Evolutionary conservation across 129 eudicot genomes (phyloP).

Genomic region (Sambucus nigra): DNA sequence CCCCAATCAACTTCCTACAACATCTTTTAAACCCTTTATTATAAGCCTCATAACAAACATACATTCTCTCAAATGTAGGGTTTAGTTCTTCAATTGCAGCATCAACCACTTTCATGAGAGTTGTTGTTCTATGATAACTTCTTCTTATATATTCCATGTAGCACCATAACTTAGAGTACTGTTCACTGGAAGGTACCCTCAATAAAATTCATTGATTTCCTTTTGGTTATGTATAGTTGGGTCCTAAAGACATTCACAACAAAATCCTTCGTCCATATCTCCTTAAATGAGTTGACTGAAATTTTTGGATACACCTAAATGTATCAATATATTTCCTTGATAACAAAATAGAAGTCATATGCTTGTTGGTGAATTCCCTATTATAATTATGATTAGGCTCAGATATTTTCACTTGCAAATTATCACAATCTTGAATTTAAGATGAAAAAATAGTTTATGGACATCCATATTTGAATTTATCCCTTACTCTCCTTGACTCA

Average conservation of each 20-base stretch:
- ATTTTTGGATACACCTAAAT: background rate
- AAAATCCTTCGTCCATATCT: background rate
- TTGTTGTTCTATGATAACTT: background rate
- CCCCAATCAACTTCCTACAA: too few relatives aligned
- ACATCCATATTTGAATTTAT: background rate
- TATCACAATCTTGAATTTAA: background rate
- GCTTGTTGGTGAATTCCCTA: background rate
- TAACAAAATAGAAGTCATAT: background rate
- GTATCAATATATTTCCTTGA: background rate
- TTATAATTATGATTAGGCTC: background rate
- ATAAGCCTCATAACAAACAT: background rate
- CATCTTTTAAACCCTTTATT: too few relatives aligned
- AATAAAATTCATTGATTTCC: background rate
- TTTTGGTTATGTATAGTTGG: background rate
- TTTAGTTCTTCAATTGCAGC: background rate
- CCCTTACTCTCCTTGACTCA: background rate
- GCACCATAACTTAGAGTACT: background rate
- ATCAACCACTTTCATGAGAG: background rate
- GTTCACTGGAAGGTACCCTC: too few relatives aligned
- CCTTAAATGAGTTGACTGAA: background rate
- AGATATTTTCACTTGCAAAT: background rate
- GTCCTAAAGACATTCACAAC: background rate
- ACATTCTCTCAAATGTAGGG: background rate
- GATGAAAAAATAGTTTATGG: background rate
- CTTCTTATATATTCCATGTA: background rate